Percentiles rank a stretch among this genome's conserved stretches.
Evolutionary conservation across 2,329 filamentous ascomycete genomes (phyloP).

Genomic region (Knoxdaviesia proteae): DNA sequence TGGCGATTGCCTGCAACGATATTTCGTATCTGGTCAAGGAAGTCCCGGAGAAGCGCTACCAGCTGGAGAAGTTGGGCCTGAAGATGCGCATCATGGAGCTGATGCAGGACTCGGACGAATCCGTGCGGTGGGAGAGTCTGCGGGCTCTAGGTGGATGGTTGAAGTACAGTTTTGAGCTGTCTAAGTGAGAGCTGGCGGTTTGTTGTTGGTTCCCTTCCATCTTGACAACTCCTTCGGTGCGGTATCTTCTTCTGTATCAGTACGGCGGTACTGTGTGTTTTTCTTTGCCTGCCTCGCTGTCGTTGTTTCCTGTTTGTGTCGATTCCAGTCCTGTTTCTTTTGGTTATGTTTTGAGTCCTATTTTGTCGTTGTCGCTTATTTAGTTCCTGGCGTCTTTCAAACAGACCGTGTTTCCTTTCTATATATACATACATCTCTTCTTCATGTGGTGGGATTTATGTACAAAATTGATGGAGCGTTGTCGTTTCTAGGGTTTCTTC

Average conservation of each 20-base stretch:
- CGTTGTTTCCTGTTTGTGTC: neutral
- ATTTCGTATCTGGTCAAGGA: slow-evolving; percentile 76
- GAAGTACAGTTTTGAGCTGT: slow-evolving; percentile 39
- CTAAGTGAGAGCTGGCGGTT: slow-evolving; percentile 5
- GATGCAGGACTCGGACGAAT: slow-evolving; percentile 77
- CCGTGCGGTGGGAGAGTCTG: slow-evolving; percentile 80
- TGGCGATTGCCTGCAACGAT: slow-evolving; percentile 86
- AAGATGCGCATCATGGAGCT: slow-evolving; percentile 83
- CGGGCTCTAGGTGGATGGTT: slow-evolving; percentile 52
- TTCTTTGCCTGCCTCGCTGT: neutral
- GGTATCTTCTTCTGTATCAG: neutral
- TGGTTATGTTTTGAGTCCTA: neutral
- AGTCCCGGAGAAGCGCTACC: slow-evolving; percentile 61
- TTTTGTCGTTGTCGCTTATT: neutral
- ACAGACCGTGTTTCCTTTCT: no score
- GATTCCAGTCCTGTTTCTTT: neutral
- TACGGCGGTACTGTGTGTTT: neutral
- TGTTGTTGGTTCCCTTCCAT: no score
- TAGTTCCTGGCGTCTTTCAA: no score
- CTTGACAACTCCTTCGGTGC: no score
- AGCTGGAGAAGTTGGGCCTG: slow-evolving; percentile 65
- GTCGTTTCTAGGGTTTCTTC: no score
- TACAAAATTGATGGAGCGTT: no score
- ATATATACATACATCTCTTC: no score
- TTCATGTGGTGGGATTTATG: no score